These are phyloP conservation scores for Cylindrotheca closterium DNA, from an alignment of 108 stramenopile genomes.

Conservation along the genomic window DNA sequence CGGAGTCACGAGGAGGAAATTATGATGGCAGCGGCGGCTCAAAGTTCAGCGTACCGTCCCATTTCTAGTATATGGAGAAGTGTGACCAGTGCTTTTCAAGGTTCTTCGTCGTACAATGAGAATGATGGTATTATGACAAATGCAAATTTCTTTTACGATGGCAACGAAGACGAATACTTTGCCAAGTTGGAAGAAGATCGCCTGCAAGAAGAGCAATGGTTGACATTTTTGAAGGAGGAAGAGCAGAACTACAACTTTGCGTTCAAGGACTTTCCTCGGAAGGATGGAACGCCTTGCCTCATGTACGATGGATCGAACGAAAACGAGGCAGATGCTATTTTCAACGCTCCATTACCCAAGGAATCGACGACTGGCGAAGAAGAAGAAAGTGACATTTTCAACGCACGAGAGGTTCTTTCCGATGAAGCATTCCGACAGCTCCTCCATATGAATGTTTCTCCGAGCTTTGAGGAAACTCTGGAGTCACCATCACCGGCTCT, in stretches of 20 bases:
- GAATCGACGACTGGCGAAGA: neutral
- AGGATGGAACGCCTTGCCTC: constrained; percentile 67
- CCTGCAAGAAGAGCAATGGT: neutral
- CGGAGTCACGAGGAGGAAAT: neutral
- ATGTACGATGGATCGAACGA: constrained; percentile 32
- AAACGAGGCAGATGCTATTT: neutral
- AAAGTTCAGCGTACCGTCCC: constrained; percentile 9
- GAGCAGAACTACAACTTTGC: constrained; percentile 42
- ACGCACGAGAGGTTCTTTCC: constrained; percentile 5
- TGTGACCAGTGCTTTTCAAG: constrained; percentile 14
- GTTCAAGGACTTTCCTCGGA: constrained; percentile 62
- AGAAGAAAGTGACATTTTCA: too few species aligned
- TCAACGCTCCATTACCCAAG: neutral
- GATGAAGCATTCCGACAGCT: constrained; percentile 25
- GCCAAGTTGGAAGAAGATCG: neutral
- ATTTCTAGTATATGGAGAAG: constrained; percentile 27
- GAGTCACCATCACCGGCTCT: neutral
- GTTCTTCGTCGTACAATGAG: neutral
- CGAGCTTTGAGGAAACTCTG: constrained; percentile 1
- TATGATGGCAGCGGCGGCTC: neutral
- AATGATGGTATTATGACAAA: neutral
- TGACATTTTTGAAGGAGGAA: constrained; percentile 18
- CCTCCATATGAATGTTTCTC: constrained; percentile 1
- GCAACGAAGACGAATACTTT: neutral
- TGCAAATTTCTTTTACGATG: neutral